A percentile compares a stretch with the other conserved stretches of the same genome.
Conservation (phyloP, 352 stramenopile species). For the Phytophthora hibernalis region DNA sequence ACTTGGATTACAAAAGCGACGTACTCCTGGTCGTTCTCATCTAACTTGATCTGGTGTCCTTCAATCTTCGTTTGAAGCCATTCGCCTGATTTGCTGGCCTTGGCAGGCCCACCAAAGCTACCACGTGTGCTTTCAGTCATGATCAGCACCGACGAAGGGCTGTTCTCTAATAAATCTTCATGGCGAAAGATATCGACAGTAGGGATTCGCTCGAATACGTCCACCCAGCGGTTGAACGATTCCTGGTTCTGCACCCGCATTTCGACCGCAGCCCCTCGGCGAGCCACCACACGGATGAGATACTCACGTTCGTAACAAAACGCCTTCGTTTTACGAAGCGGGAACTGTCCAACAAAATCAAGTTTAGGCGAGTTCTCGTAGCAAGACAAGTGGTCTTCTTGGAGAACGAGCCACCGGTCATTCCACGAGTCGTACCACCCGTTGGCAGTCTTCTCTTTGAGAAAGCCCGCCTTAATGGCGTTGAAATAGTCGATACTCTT, state of each 20-base stretch:
- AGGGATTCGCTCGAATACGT: constrained; percentile 66
- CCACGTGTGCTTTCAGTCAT: constrained; percentile 51
- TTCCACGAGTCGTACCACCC: constrained; percentile 88
- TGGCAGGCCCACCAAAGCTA: constrained; percentile 25
- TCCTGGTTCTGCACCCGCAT: constrained; percentile 83
- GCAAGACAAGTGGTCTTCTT: constrained; percentile 75
- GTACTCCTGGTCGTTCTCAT: constrained; percentile 79
- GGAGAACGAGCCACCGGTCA: constrained; percentile 84
- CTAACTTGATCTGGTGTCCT: constrained; percentile 66
- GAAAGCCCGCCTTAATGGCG: constrained; percentile 71
- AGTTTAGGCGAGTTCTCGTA: constrained; percentile 85
- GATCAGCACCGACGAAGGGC: constrained; percentile 78
- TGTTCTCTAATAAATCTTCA: constrained; percentile 84
- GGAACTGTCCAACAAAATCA: constrained; percentile 77
- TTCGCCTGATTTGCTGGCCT: constrained; percentile 42
- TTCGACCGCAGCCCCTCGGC: constrained; percentile 71
- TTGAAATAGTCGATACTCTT: constrained; percentile 85
- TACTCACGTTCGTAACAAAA: constrained; percentile 81
- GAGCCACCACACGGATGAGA: constrained; percentile 79
- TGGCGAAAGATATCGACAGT: constrained; percentile 67
- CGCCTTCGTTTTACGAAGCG: constrained; percentile 66
- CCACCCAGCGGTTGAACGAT: constrained; percentile 79
- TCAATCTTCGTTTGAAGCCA: constrained; percentile 87
- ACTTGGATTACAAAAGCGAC: constrained; percentile 86
- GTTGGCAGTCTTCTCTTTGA: constrained; percentile 78